These are phyloP conservation scores for Magnusiomyces ingens DNA, from an alignment of 1,139 yeast species.

Conservation along the genomic window DNA sequence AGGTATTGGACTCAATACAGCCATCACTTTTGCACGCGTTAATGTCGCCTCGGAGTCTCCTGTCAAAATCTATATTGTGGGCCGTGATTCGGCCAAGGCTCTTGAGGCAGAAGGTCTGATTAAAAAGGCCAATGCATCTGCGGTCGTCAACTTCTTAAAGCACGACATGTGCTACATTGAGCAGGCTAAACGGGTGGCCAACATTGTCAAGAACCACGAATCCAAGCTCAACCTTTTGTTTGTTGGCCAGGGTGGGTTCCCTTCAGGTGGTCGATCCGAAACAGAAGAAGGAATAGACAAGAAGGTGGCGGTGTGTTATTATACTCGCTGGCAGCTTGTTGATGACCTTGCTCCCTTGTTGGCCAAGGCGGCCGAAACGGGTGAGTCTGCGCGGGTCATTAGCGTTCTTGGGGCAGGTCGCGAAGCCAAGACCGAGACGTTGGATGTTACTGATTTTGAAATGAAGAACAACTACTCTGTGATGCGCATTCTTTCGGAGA, in stretches of 20 bases:
- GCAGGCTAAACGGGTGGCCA: conserved; percentile 24
- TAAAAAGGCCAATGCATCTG: conserved; percentile 11
- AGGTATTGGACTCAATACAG: conserved; percentile 31
- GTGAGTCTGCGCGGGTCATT: conserved; percentile 28
- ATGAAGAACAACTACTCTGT: conserved; percentile 18
- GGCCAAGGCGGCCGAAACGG: conserved; percentile 20
- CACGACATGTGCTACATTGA: conserved; percentile 24
- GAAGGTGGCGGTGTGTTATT: conserved; percentile 26
- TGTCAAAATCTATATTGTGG: conserved; percentile 28
- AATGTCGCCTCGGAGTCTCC: conserved; percentile 20
- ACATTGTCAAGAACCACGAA: conserved; percentile 22
- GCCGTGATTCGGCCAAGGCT: conserved; percentile 22
- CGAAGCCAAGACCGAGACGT: conserved; percentile 15
- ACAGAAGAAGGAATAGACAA: conserved; percentile 28
- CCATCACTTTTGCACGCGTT: conserved; percentile 27
- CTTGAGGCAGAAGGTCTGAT: background rate
- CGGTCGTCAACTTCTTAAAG: conserved; percentile 24
- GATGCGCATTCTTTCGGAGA: conserved; percentile 4
- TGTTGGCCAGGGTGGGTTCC: conserved; percentile 24
- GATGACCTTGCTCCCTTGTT: conserved; percentile 24
- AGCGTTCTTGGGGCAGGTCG: conserved; percentile 27
- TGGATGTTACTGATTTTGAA: conserved; percentile 24
- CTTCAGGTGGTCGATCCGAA: conserved; percentile 21
- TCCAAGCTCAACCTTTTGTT: conserved; percentile 26
- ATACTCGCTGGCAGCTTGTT: conserved; percentile 27